Evolutionary conservation across 176 grass and related monocot species (phyloP).

Genomic region (Saccharum officinarum): DNA sequence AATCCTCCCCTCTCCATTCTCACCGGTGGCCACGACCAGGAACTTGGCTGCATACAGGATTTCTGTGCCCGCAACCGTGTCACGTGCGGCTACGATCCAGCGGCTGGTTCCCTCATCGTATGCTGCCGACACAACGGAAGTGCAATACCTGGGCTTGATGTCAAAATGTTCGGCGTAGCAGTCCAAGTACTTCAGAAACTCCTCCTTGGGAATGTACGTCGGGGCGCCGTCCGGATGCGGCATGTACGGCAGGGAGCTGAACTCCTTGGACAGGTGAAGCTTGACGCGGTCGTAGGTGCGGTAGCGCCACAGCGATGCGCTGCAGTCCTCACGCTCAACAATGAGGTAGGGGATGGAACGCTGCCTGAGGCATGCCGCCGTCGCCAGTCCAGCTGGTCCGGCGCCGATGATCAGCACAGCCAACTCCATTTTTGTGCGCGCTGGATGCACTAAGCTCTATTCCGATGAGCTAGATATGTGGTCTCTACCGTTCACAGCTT

Average conservation of each 20-base stretch:
- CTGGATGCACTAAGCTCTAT: background rate
- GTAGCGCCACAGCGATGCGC: conserved; percentile 32
- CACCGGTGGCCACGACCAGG: background rate
- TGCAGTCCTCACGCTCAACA: conserved; percentile 27
- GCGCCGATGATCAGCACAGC: conserved; percentile 27
- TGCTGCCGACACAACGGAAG: background rate
- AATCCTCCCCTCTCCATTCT: background rate
- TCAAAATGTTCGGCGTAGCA: background rate
- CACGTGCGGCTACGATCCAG: background rate
- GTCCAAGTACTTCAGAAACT: conserved; percentile 32
- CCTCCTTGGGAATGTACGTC: conserved; percentile 20
- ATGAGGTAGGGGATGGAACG: background rate
- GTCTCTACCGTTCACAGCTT: background rate
- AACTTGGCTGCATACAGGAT: background rate
- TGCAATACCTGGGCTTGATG: background rate
- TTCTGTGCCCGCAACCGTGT: background rate
- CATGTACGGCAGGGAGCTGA: conserved; percentile 36
- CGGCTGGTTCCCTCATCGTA: background rate
- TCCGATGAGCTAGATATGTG: background rate
- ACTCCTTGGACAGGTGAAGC: conserved; percentile 46
- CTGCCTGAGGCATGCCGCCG: background rate
- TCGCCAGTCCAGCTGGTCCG: conserved; percentile 31
- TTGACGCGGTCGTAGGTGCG: conserved; percentile 29
- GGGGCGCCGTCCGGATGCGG: background rate
- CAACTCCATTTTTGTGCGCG: background rate